These are phyloP conservation scores for Sisymbrium altissimum DNA, from an alignment of 345 rosid genomes.

Conservation along the genomic window DNA sequence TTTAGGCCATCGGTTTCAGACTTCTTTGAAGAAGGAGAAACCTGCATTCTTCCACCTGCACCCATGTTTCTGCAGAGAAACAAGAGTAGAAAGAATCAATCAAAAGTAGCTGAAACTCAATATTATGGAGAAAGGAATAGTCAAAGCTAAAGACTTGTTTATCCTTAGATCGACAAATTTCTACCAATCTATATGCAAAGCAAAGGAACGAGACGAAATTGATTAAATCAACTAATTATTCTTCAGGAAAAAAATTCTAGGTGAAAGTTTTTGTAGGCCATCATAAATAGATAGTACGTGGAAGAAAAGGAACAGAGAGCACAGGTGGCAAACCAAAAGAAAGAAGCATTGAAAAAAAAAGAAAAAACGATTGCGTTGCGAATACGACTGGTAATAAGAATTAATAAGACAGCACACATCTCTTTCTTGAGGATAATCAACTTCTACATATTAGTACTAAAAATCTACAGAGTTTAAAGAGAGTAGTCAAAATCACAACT, in stretches of 20 bases:
- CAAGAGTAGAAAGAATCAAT: background rate
- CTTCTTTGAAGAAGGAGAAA: constrained; percentile 39
- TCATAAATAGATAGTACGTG: background rate
- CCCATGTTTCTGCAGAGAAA: constrained; percentile 53
- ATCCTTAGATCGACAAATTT: background rate
- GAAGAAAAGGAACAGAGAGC: background rate
- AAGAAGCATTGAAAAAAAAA: background rate
- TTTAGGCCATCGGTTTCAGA: constrained; percentile 32
- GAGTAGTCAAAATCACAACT: background rate
- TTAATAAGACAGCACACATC: constrained; percentile 13
- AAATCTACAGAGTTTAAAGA: background rate
- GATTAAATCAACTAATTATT: background rate
- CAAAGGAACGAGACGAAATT: background rate
- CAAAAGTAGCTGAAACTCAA: constrained; percentile 21
- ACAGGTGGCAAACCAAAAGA: background rate
- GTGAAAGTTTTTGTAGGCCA: background rate
- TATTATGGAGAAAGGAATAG: background rate
- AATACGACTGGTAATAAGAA: background rate
- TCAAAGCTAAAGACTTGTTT: background rate
- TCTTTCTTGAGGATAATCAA: constrained; percentile 1
- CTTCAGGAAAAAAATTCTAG: background rate
- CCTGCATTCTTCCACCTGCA: constrained; percentile 75
- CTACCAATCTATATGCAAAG: background rate
- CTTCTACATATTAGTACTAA: background rate
- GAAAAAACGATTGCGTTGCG: constrained; percentile 11